These are phyloP conservation scores for Podila horticola DNA, from an alignment of 192 early-diverging fungal species.

Conservation along the genomic window DNA sequence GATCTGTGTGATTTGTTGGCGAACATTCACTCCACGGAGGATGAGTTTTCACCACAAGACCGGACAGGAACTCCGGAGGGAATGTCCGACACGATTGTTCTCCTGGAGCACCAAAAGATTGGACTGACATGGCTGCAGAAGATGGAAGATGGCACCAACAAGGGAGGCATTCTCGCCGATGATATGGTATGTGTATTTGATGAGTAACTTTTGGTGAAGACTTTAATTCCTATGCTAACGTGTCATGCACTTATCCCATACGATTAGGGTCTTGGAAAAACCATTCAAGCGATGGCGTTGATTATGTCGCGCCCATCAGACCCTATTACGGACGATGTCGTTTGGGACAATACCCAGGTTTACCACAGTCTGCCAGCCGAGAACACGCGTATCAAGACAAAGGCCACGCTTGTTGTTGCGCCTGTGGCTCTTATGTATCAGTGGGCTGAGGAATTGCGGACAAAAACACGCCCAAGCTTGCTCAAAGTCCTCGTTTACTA, in stretches of 20 bases:
- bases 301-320: slow-evolving; percentile 46
- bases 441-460: slow-evolving; percentile 74
- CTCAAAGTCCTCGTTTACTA: slow-evolving; percentile 75
- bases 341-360: slow-evolving; percentile 14
- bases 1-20: slow-evolving; percentile 51
- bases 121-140: slow-evolving; percentile 69
- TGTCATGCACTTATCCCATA: neutral
- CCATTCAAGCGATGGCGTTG: slow-evolving; percentile 76
- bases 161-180: slow-evolving; percentile 71
- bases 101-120: slow-evolving; percentile 69
- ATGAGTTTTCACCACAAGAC: slow-evolving; percentile 42
- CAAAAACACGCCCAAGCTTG: slow-evolving; percentile 59
- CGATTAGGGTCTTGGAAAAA: slow-evolving; percentile 72
- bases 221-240: neutral
- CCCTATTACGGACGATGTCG: slow-evolving; percentile 15
- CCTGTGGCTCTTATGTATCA: slow-evolving; percentile 77
- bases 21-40: slow-evolving; percentile 47
- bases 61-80: slow-evolving; percentile 60
- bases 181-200: slow-evolving; percentile 59
- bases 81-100: slow-evolving; percentile 47
- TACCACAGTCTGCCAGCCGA: slow-evolving; percentile 12
- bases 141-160: slow-evolving; percentile 59
- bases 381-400: slow-evolving; percentile 41
- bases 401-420: slow-evolving; percentile 74
- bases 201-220: neutral